Base-by-base conservation (phyloP, 352 stramenopile species). In the Aphanomyces cochlioides region DNA sequence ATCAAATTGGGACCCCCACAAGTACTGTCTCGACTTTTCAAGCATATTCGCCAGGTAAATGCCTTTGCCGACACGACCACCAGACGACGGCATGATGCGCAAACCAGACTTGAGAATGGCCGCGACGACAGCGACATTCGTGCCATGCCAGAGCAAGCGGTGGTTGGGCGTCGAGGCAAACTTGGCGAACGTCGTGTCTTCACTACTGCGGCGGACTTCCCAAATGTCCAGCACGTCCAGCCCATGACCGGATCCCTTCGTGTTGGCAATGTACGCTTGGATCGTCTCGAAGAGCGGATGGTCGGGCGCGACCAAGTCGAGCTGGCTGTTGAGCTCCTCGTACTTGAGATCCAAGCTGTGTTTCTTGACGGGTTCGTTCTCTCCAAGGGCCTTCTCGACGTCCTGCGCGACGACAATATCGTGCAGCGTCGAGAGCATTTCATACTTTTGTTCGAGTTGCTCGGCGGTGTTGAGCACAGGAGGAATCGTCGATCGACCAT, bases 21-120 rank as follows among this genome's bases (percentile, higher is more conserved):
- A 47, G 50, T 80, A 80, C 28, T 61, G 45, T 7, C 39, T 53
- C n/a, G 69, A 77, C 60, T 80, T 80, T 37, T 39, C 54, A 34
- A 79, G 75, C 72, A 78, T 74, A 13, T 70, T 72, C 48, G 75
- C 75, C n/a, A 80, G 67, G 54, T 80, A 80, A 19, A 80, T 79
- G 41, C 75, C 75, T 21, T 68, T 73, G 50, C 75, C 75, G 36
- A 80, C 75, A n/a, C 75, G 69, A 12, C 75, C 75, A 21, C 75
- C 75, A n/a, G 66, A 74, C 57, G 78, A 75, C 43, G 75, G 75
- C 75, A 80, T 80, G 63, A 80, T 80, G 19, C 75, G 75, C 43
- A 80, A 72, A 6, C 75, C 75, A 28, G 70, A 74, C 67, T 78
- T 77, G 45, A 80, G 60, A 59, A 80, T 80, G 37, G 75, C 75